Percentiles rank a stretch among this genome's conserved stretches.
phyloP scores from a whole-genome alignment of 306 rosid genomes.

The Pyrus pyrifolia region DNA sequence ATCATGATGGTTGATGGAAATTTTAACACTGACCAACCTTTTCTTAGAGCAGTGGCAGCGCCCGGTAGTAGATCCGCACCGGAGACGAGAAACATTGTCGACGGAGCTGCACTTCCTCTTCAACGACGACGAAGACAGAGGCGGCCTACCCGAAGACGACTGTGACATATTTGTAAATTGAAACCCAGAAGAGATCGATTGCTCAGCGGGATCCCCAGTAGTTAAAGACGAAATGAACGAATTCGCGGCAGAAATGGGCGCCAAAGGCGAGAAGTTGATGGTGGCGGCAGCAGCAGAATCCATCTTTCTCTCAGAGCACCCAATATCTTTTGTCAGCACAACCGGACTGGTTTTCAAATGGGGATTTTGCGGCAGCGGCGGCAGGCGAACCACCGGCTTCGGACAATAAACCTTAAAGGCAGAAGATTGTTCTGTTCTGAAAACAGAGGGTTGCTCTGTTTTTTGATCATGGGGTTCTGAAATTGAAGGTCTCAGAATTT shows the following conservation, averaged over 20 bases:
- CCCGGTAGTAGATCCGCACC: constrained; percentile 44
- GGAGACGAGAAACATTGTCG: constrained; percentile 26
- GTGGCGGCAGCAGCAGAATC: constrained; percentile 16
- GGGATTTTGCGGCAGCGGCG: constrained; percentile 32
- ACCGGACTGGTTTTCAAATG: background rate
- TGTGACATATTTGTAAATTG: constrained; percentile 49
- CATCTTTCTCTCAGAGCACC: constrained; percentile 22
- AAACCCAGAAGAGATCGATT: constrained; percentile 45
- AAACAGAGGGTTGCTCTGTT: background rate
- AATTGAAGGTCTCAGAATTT: constrained; percentile 6
- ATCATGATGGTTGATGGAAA: background rate
- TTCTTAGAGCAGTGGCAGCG: constrained; percentile 76
- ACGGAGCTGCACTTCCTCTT: constrained; percentile 64
- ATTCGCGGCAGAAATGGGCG: constrained; percentile 37
- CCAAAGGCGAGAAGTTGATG: constrained; percentile 31
- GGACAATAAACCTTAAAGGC: constrained; percentile 67
- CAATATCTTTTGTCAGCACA: background rate
- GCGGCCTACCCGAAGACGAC: constrained; percentile 47
- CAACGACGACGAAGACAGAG: constrained; percentile 42
- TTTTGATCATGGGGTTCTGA: background rate
- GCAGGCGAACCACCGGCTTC: constrained; percentile 27
- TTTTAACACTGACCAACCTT: constrained; percentile 27
- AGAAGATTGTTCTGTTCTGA: constrained; percentile 15
- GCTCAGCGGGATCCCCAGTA: constrained; percentile 36
- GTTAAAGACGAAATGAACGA: constrained; percentile 51